Base-by-base conservation (phyloP, 2,329 filamentous ascomycete species). In the Fusarium pseudoanthophilum region DNA sequence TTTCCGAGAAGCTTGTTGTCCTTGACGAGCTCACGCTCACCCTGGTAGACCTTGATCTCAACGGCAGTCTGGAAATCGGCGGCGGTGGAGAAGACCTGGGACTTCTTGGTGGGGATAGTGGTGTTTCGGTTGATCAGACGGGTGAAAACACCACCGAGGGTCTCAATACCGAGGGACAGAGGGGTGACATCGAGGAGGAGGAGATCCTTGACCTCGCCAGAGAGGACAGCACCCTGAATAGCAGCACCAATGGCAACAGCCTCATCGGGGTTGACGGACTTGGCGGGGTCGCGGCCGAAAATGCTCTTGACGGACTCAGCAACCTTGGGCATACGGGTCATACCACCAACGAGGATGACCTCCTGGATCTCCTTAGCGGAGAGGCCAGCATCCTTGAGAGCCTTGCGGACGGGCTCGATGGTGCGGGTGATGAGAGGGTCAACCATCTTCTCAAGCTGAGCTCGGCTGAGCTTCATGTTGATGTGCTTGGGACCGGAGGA, bases 291-390 rank as follows among this genome's bases (percentile, higher is more conserved):
- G 82, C 95, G 95, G 77, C 95, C 95, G 84, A 98, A 98, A 83
- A 98, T 95, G 87, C 87, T 91, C 92, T 97, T 97, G 84, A 98
- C 95, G 49, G 95, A 96, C 87, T 98, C 95, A 73, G 91, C 89
- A 77, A 98, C 95, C 92, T 98, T 98, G 83, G 95, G 95, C 95
- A 98, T 98, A 88, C 95, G 95, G 79, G 95, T 98, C 95, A 98
- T 98, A 86, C 95, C 95, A 91, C 95, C 95, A 63, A 98, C 95
- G 48, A 98, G 92, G 83, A 98, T 97, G 78, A 98, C 94, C 83
- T 98, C 95, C 86, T 98, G 94, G 82, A 98, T 97, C 72, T 98
- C 95, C 87, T 95, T 97, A 78, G 95, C 91, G 84, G 93, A 88
- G 52, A 98, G 91, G 85, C 92, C 91, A 83, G 95, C 95, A 84